Percentiles rank a stretch among this genome's conserved stretches.
phyloP scores from a whole-genome alignment of 2,329 filamentous ascomycete species.

The Cladophialophora carrionii region DNA sequence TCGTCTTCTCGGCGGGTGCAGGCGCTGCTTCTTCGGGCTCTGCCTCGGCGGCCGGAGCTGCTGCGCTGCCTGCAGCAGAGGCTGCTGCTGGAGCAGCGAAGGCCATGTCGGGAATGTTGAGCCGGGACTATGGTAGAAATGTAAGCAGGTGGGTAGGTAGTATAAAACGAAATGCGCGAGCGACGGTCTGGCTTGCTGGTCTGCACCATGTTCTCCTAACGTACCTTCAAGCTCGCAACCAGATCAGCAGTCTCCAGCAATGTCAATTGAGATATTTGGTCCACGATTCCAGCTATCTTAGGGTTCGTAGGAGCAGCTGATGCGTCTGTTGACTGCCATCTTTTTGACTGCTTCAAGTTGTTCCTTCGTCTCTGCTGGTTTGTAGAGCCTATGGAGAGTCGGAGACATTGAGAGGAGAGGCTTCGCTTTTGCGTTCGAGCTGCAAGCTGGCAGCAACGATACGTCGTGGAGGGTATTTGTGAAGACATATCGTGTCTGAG shows the following conservation, averaged over 20 bases:
- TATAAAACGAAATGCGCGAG: neutral
- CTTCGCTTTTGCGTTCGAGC: slow-evolving; percentile 39
- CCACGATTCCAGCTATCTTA: slow-evolving; percentile 92
- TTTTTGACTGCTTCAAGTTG: slow-evolving; percentile 55
- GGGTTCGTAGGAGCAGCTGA: slow-evolving; percentile 69
- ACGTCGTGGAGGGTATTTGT: slow-evolving; percentile 24
- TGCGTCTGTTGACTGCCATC: slow-evolving; percentile 86
- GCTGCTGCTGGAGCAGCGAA: slow-evolving; percentile 81
- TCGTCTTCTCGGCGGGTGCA: slow-evolving; percentile 86
- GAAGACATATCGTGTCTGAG: slow-evolving; percentile 25
- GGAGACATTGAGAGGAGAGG: slow-evolving; percentile 42
- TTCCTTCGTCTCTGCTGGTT: slow-evolving; percentile 44
- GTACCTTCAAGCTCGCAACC: slow-evolving; percentile 91
- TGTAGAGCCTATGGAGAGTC: slow-evolving; percentile 47
- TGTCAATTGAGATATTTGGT: slow-evolving; percentile 98
- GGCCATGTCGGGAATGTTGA: slow-evolving; percentile 98
- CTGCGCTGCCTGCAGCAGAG: slow-evolving; percentile 60
- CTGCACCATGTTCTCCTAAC: slow-evolving; percentile 23
- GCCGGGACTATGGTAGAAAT: slow-evolving; percentile 65
- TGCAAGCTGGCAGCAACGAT: slow-evolving; percentile 32
- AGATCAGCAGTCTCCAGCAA: slow-evolving; percentile 96
- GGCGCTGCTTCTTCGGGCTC: slow-evolving; percentile 82
- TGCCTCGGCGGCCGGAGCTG: slow-evolving; percentile 62
- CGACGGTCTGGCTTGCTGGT: neutral
- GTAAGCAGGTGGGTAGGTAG: neutral